These are phyloP conservation scores for Teratosphaeria gauchensis DNA, from an alignment of 2,329 filamentous ascomycete genomes.

Conservation along the genomic window DNA sequence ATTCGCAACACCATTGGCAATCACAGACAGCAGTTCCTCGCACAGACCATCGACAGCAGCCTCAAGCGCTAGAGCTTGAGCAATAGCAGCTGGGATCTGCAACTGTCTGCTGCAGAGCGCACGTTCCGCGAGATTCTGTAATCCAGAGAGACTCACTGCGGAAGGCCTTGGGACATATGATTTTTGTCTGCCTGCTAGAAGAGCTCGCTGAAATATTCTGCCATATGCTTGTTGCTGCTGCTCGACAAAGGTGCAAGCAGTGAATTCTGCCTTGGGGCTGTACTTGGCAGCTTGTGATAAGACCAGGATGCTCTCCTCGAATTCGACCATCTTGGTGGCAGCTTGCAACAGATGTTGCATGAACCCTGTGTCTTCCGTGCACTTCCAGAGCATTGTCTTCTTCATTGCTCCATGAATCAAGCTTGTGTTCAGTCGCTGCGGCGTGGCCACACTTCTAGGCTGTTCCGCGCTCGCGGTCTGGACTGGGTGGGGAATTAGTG, in stretches of 20 bases:
- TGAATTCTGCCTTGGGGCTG: not conserved
- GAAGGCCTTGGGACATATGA: not conserved
- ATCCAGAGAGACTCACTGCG: not conserved
- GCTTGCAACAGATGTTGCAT: not conserved
- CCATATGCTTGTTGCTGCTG: not conserved
- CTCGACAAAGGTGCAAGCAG: not conserved
- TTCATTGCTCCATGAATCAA: not conserved
- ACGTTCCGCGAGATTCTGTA: not conserved
- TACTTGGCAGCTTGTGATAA: not conserved
- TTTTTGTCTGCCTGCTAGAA: not conserved
- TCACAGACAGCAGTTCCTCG: not conserved
- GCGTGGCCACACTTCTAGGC: not conserved
- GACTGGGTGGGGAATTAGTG: not conserved
- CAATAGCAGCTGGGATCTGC: not conserved
- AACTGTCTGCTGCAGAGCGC: not conserved
- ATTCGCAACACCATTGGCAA: not conserved
- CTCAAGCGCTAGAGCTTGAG: not conserved
- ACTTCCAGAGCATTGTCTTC: not conserved
- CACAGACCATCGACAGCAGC: not conserved
- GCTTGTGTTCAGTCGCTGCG: not conserved
- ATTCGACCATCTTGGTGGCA: not conserved
- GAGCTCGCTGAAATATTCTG: not conserved
- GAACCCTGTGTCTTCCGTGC: not conserved
- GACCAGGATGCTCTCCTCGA: not conserved
- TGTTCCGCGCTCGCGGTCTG: not conserved